These are phyloP conservation scores for Zasmidium citrigriseum DNA, from an alignment of 2,329 filamentous ascomycete species.

Conservation along the genomic window DNA sequence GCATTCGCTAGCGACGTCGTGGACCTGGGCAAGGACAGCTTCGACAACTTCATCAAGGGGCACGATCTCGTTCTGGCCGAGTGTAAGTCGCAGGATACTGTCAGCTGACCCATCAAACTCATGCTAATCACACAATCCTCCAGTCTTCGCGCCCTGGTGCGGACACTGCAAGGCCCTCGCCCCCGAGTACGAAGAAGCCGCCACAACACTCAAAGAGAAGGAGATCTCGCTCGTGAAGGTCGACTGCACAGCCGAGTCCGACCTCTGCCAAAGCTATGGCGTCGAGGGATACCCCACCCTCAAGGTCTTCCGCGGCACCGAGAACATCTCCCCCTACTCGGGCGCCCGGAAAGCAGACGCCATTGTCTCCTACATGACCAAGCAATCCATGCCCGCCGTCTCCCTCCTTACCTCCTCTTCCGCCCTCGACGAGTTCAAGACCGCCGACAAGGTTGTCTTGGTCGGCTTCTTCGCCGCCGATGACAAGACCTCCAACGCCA, in stretches of 20 bases:
- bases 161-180: slow-evolving; percentile 98
- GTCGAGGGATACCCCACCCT: slow-evolving; percentile 98
- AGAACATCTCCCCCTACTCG: slow-evolving; percentile 78
- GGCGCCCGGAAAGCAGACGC: slow-evolving; percentile 85
- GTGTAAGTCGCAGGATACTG: slow-evolving; percentile 62
- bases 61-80: slow-evolving; percentile 92
- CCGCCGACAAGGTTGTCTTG: slow-evolving; percentile 91
- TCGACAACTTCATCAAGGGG: slow-evolving; percentile 79
- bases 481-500: slow-evolving; percentile 83
- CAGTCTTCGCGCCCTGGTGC: slow-evolving; percentile 94
- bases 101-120: not conserved
- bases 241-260: slow-evolving; percentile 92
- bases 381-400: slow-evolving; percentile 93
- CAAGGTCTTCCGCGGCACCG: slow-evolving; percentile 93
- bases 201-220: slow-evolving; percentile 83
- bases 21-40: slow-evolving; percentile 82
- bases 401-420: slow-evolving; percentile 73
- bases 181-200: slow-evolving; percentile 85
- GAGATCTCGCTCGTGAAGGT: slow-evolving; percentile 82
- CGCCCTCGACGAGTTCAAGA: slow-evolving; percentile 94
- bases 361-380: slow-evolving; percentile 89
- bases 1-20: slow-evolving; percentile 75
- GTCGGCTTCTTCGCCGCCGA: slow-evolving; percentile 82
- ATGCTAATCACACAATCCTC: slow-evolving; percentile 4
- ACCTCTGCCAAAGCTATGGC: slow-evolving; percentile 85